phyloP scores from a whole-genome alignment of 306 rosid genomes.

The Oemleria cerasiformis region DNA sequence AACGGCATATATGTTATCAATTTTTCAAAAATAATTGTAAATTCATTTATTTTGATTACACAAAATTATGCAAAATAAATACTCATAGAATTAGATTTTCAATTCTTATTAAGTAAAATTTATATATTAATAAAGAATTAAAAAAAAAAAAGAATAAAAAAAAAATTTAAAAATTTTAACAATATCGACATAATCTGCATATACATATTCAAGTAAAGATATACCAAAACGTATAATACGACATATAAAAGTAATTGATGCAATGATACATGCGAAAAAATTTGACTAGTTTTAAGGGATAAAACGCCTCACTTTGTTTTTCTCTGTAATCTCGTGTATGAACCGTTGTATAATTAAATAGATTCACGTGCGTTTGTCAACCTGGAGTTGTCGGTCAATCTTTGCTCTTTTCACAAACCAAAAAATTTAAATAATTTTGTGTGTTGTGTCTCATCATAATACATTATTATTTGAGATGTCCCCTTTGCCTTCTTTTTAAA shows the following conservation, averaged over 20 bases:
- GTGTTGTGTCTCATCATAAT: background rate
- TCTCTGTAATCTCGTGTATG: constrained; percentile 24
- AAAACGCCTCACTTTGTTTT: background rate
- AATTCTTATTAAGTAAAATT: no score
- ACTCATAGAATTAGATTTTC: no score
- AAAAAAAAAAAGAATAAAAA: no score
- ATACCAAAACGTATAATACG: background rate
- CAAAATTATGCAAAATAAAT: no score
- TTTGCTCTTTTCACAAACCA: constrained; percentile 27
- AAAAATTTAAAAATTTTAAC: no score
- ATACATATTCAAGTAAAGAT: background rate
- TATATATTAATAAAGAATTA: no score
- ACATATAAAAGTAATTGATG: background rate
- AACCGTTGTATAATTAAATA: constrained; percentile 52
- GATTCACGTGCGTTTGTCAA: constrained; percentile 88
- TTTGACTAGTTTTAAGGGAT: constrained; percentile 1
- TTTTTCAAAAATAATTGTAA: no score
- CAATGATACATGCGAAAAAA: constrained; percentile 4
- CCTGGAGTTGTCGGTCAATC: constrained; percentile 88
- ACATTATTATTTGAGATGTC: background rate
- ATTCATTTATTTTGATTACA: no score
- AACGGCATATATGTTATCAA: no score
- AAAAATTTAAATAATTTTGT: constrained; percentile 15
- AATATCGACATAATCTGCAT: no score
- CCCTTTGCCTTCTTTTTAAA: constrained; percentile 20